phyloP scores from a whole-genome alignment of 2,329 filamentous ascomycete genomes.

The Leptosphaerulina australis region DNA sequence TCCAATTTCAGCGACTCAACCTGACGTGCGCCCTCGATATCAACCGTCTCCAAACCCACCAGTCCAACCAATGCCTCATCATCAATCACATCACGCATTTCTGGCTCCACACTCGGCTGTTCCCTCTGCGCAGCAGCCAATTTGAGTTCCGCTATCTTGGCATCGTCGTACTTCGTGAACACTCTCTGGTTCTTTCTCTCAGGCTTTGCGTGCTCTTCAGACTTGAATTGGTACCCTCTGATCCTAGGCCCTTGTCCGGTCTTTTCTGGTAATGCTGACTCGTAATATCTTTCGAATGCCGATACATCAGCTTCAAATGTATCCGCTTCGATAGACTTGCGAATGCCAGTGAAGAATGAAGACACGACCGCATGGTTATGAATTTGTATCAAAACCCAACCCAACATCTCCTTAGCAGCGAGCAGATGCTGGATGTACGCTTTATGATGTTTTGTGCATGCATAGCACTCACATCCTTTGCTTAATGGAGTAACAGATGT shows the following conservation, averaged over 20 bases:
- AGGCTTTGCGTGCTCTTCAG: slow-evolving; percentile 36
- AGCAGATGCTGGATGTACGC: slow-evolving; percentile 90
- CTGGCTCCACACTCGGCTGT: slow-evolving; percentile 35
- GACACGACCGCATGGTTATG: slow-evolving; percentile 82
- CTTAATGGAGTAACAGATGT: slow-evolving; percentile 67
- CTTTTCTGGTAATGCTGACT: slow-evolving; percentile 71
- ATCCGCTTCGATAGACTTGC: slow-evolving; percentile 64
- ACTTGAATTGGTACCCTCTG: slow-evolving; percentile 44
- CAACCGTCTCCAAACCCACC: slow-evolving; percentile 28
- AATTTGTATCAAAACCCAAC: slow-evolving; percentile 88
- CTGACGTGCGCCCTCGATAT: slow-evolving; percentile 19
- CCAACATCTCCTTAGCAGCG: slow-evolving; percentile 92
- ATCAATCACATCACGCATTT: slow-evolving; percentile 39
- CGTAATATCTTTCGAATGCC: slow-evolving; percentile 71
- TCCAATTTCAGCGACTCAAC: slow-evolving; percentile 31
- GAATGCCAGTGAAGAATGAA: slow-evolving; percentile 74
- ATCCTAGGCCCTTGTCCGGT: slow-evolving; percentile 74
- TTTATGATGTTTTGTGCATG: slow-evolving; percentile 81
- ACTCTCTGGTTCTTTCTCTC: slow-evolving; percentile 44
- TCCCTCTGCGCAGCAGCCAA: slow-evolving; percentile 33
- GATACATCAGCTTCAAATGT: slow-evolving; percentile 62
- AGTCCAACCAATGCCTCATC: slow-evolving; percentile 43
- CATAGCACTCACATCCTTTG: slow-evolving; percentile 74
- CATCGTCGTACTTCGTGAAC: slow-evolving; percentile 37
- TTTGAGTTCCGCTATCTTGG: slow-evolving; percentile 33